These are phyloP conservation scores for Aristolochia fimbriata DNA, from an alignment of 164 flowering plant species.

Conservation along the genomic window DNA sequence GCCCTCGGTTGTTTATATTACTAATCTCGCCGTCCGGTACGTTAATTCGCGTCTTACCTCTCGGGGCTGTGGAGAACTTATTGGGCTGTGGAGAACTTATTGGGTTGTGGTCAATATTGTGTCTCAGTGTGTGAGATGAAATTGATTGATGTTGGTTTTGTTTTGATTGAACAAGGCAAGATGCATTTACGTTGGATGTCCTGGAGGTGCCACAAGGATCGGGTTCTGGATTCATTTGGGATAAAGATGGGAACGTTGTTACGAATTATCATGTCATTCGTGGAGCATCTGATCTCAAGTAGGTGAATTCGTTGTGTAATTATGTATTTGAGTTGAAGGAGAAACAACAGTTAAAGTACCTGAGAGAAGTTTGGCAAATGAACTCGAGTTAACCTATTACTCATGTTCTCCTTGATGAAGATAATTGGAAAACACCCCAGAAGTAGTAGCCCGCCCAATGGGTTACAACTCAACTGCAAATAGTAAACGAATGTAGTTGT, in stretches of 20 bases:
- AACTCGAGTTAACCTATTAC: too few species aligned
- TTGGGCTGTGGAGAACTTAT: background rate
- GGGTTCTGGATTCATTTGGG: constrained; percentile 98
- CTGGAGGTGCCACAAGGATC: constrained; percentile 97
- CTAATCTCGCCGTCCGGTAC: constrained; percentile 83
- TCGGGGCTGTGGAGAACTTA: background rate
- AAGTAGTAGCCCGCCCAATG: too few species aligned
- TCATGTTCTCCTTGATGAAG: too few species aligned
- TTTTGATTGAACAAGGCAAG: constrained; percentile 52
- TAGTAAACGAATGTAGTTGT: too few species aligned
- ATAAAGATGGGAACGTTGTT: constrained; percentile 71
- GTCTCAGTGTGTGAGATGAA: background rate
- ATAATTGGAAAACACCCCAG: too few species aligned
- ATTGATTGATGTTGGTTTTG: background rate
- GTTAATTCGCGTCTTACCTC: background rate
- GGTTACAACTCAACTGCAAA: too few species aligned
- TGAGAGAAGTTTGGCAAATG: too few species aligned
- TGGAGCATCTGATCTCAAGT: constrained; percentile 97
- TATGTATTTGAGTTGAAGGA: too few species aligned
- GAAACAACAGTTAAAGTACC: too few species aligned
- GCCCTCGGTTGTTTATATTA: constrained; percentile 95
- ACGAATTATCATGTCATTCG: constrained; percentile 98
- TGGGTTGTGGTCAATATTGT: too few species aligned
- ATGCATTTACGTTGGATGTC: constrained; percentile 87
- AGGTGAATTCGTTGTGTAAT: constrained; percentile 7